Evolutionary conservation across 345 rosid genomes (phyloP), one percentile per base, ranked within the genome.

Genomic region (Acer yangbiense): DNA sequence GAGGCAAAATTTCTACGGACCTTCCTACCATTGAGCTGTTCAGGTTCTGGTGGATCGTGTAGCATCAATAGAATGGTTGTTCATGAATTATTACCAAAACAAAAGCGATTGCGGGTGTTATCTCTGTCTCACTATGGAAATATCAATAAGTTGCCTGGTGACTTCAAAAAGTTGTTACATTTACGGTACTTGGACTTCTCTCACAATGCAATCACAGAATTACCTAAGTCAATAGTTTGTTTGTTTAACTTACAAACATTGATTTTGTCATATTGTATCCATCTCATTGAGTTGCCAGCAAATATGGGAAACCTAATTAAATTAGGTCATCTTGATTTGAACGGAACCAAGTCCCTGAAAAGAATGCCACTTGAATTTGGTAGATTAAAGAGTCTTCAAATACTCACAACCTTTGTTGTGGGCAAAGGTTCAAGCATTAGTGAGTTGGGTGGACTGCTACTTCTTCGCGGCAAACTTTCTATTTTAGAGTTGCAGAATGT

Each of bases 191-290:
- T 86, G 67, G 76, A 79, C 70, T 70, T 88, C 64, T 78, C 86
- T 60, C 17, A 13, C 43, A 73, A 80, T 16, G 14, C 54, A 14
- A 81, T 86, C 6, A 41, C 48, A 14, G 54, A 66, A 44, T 75
- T 88, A 43, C 89, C 89, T 0, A 77, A 76, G n/a, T 81, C 86
- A 7, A 50, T 82, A 7, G 58, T 69, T 71, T 50, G 43, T 54
- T 57, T 85, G 75, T 82, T 69, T 9, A 77, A 82, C 69, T 79
- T 88, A 25, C 84, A 88, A 75, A 84, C 84, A 18, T 73, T 88
- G 44, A 71, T 88, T 7, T 23, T 86, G 27, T 46, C 60, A 9
- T 20, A 76, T 65, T 86, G 89, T 54, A 43, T 50, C 9, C 41
- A 76, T 13, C 78, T 83, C 12, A 76, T 71, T 65, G 83, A 76